phyloP scores from a whole-genome alignment of 2,329 filamentous ascomycete species.

The Colletotrichum cereale region DNA sequence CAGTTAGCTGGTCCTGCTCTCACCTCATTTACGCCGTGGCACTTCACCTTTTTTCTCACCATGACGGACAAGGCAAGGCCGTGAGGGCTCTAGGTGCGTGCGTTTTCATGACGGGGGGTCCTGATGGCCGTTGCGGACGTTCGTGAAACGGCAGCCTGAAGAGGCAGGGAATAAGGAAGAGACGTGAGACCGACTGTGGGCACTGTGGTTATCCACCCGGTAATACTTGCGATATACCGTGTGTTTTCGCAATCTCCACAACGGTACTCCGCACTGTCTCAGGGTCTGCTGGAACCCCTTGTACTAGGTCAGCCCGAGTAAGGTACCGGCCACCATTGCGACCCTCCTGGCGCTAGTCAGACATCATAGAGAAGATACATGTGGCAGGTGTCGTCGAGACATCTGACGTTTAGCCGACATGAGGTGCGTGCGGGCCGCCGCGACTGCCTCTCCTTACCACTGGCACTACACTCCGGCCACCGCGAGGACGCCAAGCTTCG shows the following conservation, averaged over 20 bases:
- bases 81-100: slow-evolving; percentile 26
- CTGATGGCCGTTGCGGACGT: slow-evolving; percentile 38
- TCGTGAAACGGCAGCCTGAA: slow-evolving; percentile 39
- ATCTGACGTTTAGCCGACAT: slow-evolving; percentile 36
- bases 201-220: slow-evolving; percentile 4
- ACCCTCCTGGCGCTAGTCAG: slow-evolving; percentile 28
- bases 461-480: slow-evolving; percentile 17
- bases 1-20: slow-evolving; percentile 1
- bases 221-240: neutral
- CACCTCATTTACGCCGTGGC: slow-evolving; percentile 6
- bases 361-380: slow-evolving; percentile 37
- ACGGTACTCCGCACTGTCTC: slow-evolving; percentile 8
- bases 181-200: slow-evolving; percentile 18
- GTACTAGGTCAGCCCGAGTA: slow-evolving; percentile 27
- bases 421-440: slow-evolving; percentile 25
- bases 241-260: slow-evolving; percentile 20
- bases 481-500: neutral
- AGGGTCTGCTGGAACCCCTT: slow-evolving; percentile 27
- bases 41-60: slow-evolving; percentile 25
- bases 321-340: slow-evolving; percentile 22
- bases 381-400: slow-evolving; percentile 40
- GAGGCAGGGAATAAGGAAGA: slow-evolving; percentile 32
- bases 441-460: neutral
- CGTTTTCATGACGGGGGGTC: slow-evolving; percentile 29
- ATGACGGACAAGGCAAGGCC: slow-evolving; percentile 38